Evolutionary conservation across 208 protist species (phyloP).

Genomic region (Acanthamoeba culbertsoni): DNA sequence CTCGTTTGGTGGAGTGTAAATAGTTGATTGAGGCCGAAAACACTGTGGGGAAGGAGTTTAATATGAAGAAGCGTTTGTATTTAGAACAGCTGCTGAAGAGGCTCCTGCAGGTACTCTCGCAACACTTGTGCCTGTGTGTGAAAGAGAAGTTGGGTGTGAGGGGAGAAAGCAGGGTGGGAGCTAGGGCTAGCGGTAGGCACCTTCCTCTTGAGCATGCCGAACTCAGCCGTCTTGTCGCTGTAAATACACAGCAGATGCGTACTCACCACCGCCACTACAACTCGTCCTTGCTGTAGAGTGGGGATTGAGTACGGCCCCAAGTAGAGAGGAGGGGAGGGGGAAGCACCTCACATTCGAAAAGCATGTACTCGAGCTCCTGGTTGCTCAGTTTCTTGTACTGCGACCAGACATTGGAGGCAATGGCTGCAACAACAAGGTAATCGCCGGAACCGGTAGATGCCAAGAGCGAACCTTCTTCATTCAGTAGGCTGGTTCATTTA

Average conservation of each 20-base stretch:
- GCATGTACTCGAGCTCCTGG: slow-evolving; percentile 33
- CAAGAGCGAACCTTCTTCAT: slow-evolving; percentile 25
- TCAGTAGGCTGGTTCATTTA: not conserved
- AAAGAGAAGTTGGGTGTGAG: not conserved
- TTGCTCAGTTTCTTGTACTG: not conserved
- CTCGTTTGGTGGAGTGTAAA: too few species aligned
- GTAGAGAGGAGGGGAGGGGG: too few species aligned
- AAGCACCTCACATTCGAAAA: slow-evolving; percentile 24
- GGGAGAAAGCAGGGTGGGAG: not conserved
- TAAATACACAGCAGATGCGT: slow-evolving; percentile 38
- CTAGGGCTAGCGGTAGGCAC: not conserved
- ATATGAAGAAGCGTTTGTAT: not conserved
- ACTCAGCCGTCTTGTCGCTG: slow-evolving; percentile 46
- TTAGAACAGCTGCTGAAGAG: slow-evolving; percentile 34
- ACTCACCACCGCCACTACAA: slow-evolving; percentile 12
- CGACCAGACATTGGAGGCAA: slow-evolving; percentile 18
- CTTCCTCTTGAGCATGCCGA: slow-evolving; percentile 57
- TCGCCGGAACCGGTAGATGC: not conserved
- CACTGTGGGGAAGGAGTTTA: too few species aligned
- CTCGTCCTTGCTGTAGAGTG: not conserved
- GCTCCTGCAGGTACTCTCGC: slow-evolving; percentile 52
- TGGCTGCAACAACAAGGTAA: slow-evolving; percentile 16
- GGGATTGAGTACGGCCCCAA: not conserved
- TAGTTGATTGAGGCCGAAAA: too few species aligned
- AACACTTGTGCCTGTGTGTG: slow-evolving; percentile 14